Conservation (phyloP, 1,284 basidiomycete species). For the Singerocomus inundabilis region DNA sequence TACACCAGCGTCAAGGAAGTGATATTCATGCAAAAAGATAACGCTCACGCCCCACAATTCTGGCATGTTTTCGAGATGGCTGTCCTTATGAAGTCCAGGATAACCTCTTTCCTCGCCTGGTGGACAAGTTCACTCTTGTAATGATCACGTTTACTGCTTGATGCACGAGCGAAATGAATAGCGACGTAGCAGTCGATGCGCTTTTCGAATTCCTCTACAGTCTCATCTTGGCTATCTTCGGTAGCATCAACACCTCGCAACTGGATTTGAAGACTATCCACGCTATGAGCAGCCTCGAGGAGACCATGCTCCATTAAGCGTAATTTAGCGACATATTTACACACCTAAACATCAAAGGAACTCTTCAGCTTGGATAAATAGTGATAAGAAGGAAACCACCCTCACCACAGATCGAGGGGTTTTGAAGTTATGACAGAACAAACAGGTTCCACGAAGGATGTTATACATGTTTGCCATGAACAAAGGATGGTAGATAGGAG, state of each 20-base stretch:
- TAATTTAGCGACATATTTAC: slow-evolving; percentile 85
- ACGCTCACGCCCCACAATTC: slow-evolving; percentile 81
- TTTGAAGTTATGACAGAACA: slow-evolving; percentile 96
- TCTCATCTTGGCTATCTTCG: slow-evolving; percentile 45
- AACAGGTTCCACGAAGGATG: slow-evolving; percentile 86
- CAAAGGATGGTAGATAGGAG: slow-evolving; percentile 94
- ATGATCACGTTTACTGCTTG: slow-evolving; percentile 67
- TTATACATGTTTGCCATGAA: slow-evolving; percentile 95
- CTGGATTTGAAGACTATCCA: slow-evolving; percentile 61
- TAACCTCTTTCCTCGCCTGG: slow-evolving; percentile 81
- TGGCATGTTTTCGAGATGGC: slow-evolving; percentile 73
- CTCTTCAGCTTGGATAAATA: slow-evolving; percentile 10
- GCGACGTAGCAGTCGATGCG: slow-evolving; percentile 76
- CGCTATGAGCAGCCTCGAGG: slow-evolving; percentile 74
- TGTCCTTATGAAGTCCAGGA: slow-evolving; percentile 80
- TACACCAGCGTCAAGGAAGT: slow-evolving; percentile 2
- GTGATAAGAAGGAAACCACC: slow-evolving; percentile 18
- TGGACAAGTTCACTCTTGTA: slow-evolving; percentile 91
- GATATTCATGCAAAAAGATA: not conserved
- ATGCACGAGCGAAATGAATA: slow-evolving; percentile 58
- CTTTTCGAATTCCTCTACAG: slow-evolving; percentile 63
- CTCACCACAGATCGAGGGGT: slow-evolving; percentile 73
- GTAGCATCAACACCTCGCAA: slow-evolving; percentile 38
- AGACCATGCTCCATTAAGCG: slow-evolving; percentile 90
- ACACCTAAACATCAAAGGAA: slow-evolving; percentile 48